Conservation (phyloP, 768 basidiomycete genomes). For the Mycena venus region DNA sequence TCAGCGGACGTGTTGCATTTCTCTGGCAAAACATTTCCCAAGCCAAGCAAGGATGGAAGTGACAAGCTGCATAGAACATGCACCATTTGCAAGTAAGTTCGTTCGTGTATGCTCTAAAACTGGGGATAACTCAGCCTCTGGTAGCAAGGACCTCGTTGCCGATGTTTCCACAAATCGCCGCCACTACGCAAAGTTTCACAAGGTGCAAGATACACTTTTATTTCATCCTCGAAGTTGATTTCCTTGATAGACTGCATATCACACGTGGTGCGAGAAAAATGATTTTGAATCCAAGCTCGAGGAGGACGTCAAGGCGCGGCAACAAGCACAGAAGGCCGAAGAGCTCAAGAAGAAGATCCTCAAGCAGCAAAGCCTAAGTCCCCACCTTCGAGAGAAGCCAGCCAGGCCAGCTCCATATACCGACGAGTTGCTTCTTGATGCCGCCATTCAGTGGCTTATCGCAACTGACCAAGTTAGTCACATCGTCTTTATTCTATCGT, state of each 20-base stretch:
- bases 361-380: constrained; percentile 8
- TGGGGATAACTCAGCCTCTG: not conserved
- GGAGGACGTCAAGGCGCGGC: constrained; percentile 14
- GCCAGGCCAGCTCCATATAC: constrained; percentile 18
- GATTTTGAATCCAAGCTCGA: constrained; percentile 20
- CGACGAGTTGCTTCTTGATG: constrained; percentile 35
- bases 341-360: not conserved
- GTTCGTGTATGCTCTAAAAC: not conserved
- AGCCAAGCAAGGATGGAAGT: not conserved
- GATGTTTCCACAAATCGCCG: constrained; percentile 10
- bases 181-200: not conserved
- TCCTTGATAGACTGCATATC: constrained; percentile 7
- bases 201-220: constrained; percentile 1
- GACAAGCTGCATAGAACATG: not conserved
- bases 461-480: constrained; percentile 49
- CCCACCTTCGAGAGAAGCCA: constrained; percentile 22
- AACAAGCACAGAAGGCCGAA: not conserved
- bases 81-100: constrained; percentile 7
- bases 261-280: not conserved
- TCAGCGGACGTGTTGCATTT: constrained; percentile 11
- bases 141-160: not conserved
- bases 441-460: constrained; percentile 50
- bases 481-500: constrained; percentile 2
- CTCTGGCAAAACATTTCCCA: not conserved
- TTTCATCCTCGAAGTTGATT: not conserved